Evolutionary conservation across 1,139 yeast genomes (phyloP).

Genomic region (Casaregolazyma lundiana): DNA sequence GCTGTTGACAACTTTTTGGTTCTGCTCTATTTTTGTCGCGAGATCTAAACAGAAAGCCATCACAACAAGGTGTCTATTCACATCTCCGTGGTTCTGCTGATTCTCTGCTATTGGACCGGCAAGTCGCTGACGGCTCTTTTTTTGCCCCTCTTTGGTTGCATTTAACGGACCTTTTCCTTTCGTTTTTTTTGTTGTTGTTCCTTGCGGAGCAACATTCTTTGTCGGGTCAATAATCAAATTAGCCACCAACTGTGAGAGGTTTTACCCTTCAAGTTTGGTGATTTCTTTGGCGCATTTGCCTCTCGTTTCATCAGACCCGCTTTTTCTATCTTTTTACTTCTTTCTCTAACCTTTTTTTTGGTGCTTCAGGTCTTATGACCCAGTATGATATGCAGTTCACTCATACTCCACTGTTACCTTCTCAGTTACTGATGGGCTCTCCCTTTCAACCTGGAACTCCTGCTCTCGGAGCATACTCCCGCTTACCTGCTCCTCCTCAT

Average conservation of each 20-base stretch:
- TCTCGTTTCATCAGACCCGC: background rate
- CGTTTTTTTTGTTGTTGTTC: background rate
- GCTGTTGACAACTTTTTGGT: background rate
- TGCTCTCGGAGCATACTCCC: slow-evolving; percentile 28
- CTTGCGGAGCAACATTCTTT: background rate
- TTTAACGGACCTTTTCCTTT: background rate
- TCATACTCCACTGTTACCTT: slow-evolving; percentile 57
- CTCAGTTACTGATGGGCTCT: slow-evolving; percentile 61
- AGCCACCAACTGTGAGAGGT: slow-evolving; percentile 1
- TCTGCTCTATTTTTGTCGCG: slow-evolving; percentile 3
- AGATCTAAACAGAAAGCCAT: slow-evolving; percentile 1
- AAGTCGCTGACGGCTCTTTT: background rate
- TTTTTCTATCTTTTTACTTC: slow-evolving; percentile 1
- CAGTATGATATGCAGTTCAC: slow-evolving; percentile 34
- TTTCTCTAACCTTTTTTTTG: background rate
- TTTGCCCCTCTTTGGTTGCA: background rate
- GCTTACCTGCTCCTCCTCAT: slow-evolving; percentile 15
- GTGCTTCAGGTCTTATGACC: slow-evolving; percentile 22
- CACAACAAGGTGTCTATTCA: background rate
- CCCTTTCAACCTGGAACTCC: slow-evolving; percentile 53
- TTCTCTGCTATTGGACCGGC: background rate
- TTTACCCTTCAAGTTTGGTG: background rate
- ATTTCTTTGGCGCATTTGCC: background rate
- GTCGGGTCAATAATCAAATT: slow-evolving; percentile 1
- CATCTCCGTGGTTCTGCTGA: too few species aligned